Percentiles rank a stretch among this genome's conserved stretches.
phyloP scores from a whole-genome alignment of 768 basidiomycete species.

The Rhodotorula paludigena region DNA sequence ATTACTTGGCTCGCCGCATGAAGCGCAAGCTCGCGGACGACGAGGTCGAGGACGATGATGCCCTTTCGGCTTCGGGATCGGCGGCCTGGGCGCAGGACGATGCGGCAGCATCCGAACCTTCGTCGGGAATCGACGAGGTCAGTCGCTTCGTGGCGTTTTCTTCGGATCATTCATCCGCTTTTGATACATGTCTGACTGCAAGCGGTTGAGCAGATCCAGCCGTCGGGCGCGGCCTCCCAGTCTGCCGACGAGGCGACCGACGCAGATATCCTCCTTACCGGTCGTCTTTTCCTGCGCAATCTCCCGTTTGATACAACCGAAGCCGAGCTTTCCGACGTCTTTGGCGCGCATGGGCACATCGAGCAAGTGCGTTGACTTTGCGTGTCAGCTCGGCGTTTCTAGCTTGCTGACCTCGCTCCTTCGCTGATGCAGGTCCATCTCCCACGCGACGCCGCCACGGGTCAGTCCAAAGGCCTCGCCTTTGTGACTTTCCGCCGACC shows the following conservation, averaged over 20 bases:
- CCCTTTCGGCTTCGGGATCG: conserved; percentile 17
- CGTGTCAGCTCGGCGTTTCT: conserved; percentile 36
- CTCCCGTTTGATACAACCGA: conserved; percentile 79
- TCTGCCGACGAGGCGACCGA: conserved; percentile 34
- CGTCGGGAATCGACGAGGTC: too few species aligned
- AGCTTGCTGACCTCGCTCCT: not conserved
- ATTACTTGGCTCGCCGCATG: conserved; percentile 46
- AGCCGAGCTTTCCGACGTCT: conserved; percentile 62
- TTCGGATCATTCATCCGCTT: too few species aligned
- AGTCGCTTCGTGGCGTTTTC: too few species aligned
- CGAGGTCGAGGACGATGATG: conserved; percentile 13
- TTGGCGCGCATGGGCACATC: conserved; percentile 65
- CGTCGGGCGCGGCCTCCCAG: too few species aligned
- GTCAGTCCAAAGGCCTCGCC: conserved; percentile 59
- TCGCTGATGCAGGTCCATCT: conserved; percentile 62
- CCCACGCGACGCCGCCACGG: conserved; percentile 54
- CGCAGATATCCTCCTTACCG: conserved; percentile 44
- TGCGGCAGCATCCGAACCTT: too few species aligned
- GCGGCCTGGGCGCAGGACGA: conserved; percentile 27
- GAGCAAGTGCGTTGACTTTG: conserved; percentile 58
- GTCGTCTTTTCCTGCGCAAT: conserved; percentile 86
- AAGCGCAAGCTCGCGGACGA: conserved; percentile 33
- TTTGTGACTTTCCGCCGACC: conserved; percentile 57
- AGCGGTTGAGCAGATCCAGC: too few species aligned
- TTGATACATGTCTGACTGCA: too few species aligned